These are phyloP conservation scores for Crithidia acanthocephali DNA, from an alignment of 208 protist species.

Conservation along the genomic window DNA sequence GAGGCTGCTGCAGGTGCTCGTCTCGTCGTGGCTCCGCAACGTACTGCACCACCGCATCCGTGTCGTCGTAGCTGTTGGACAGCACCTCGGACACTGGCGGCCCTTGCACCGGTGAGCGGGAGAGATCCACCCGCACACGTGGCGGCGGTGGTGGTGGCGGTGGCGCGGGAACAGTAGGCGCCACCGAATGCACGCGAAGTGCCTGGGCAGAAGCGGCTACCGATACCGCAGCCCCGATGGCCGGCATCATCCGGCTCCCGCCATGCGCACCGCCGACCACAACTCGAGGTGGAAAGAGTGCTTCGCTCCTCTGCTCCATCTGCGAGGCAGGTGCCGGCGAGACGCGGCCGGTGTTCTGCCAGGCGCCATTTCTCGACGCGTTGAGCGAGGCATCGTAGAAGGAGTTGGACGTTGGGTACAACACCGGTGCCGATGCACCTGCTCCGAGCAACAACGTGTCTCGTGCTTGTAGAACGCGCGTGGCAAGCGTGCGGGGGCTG, in stretches of 20 bases:
- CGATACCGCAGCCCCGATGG: constrained; percentile 15
- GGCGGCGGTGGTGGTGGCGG: neutral
- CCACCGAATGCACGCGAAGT: neutral
- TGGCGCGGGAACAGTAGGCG: neutral
- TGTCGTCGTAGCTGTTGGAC: constrained; percentile 13
- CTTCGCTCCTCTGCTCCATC: too few species aligned
- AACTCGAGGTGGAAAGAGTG: neutral
- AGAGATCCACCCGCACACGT: constrained; percentile 7
- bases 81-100: constrained; percentile 4
- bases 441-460: constrained; percentile 7
- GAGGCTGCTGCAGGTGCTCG: too few species aligned
- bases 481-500: constrained; percentile 4
- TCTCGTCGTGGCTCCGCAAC: too few species aligned
- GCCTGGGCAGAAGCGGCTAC: neutral
- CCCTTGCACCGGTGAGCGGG: constrained; percentile 1
- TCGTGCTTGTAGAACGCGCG: constrained; percentile 3
- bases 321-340: neutral
- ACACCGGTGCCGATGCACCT: neutral
- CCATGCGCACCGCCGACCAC: neutral
- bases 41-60: neutral
- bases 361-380: neutral
- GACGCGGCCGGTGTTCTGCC: neutral
- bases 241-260: constrained; percentile 20
- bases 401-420: neutral
- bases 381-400: neutral